These are phyloP conservation scores for Verticillium tricorpus DNA, from an alignment of 2,329 filamentous ascomycete genomes.

Conservation along the genomic window DNA sequence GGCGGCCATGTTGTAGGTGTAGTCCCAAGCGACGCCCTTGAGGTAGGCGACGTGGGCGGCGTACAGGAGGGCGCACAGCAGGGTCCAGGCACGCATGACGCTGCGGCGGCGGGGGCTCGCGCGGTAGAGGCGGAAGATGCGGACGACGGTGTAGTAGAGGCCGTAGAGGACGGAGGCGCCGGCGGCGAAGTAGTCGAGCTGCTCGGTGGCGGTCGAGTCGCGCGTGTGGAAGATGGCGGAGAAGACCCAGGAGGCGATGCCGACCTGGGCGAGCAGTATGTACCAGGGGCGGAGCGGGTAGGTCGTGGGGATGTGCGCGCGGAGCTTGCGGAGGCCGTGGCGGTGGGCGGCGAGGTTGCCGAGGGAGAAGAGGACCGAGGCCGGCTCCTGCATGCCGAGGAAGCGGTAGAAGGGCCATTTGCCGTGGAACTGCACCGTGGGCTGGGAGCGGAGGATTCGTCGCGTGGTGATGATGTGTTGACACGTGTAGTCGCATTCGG, in stretches of 20 bases:
- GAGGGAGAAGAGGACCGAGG: constrained; percentile 87
- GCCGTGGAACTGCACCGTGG: constrained; percentile 89
- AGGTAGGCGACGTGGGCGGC: constrained; percentile 75
- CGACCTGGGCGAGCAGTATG: constrained; percentile 71
- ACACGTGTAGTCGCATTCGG: constrained; percentile 97
- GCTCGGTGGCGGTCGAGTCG: constrained; percentile 82
- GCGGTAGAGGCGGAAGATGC: constrained; percentile 78
- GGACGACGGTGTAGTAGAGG: constrained; percentile 76
- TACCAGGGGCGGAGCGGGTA: constrained; percentile 83
- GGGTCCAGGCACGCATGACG: constrained; percentile 70
- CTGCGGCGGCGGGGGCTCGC: constrained; percentile 33
- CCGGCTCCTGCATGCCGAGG: constrained; percentile 90
- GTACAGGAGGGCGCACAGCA: constrained; percentile 68
- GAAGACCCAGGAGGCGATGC: constrained; percentile 79
- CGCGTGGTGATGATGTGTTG: constrained; percentile 82
- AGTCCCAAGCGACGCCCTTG: constrained; percentile 84
- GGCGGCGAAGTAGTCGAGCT: constrained; percentile 93
- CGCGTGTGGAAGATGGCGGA: constrained; percentile 90
- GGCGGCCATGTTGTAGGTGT: constrained; percentile 96
- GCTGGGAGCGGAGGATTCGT: constrained; percentile 61
- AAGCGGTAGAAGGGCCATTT: constrained; percentile 97
- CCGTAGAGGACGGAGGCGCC: constrained; percentile 89
- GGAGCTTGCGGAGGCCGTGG: constrained; percentile 68
- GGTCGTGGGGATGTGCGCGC: constrained; percentile 61
- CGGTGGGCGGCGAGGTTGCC: constrained; percentile 87